A percentile compares a stretch with the other conserved stretches of the same genome.
Evolutionary conservation across 208 protist species (phyloP).

Genomic region (Leishmania guyanensis): DNA sequence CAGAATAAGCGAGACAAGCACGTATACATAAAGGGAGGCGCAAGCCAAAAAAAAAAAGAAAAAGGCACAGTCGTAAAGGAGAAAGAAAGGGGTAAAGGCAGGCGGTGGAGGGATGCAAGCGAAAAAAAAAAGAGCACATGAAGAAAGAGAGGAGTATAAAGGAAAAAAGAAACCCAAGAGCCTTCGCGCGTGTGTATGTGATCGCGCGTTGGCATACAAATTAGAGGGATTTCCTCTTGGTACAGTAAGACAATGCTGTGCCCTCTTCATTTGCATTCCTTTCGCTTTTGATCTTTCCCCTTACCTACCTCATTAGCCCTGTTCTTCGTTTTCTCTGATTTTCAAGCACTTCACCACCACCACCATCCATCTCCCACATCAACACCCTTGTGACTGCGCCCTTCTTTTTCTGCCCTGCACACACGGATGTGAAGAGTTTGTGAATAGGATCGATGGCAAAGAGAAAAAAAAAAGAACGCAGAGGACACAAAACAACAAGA

Average conservation of each 20-base stretch:
- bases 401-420: not conserved
- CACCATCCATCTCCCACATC: not conserved
- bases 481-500: not conserved
- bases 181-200: not conserved
- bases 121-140: not conserved
- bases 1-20: not conserved
- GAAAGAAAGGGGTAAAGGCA: not conserved
- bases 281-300: not conserved
- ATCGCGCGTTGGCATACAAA: not conserved
- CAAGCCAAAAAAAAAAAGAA: not conserved
- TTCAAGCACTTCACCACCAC: not conserved
- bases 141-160: not conserved
- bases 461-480: not conserved
- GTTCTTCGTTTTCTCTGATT: not conserved
- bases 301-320: not conserved
- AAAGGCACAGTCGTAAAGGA: not conserved
- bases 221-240: not conserved
- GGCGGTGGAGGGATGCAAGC: not conserved
- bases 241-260: not conserved
- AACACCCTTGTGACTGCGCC: not conserved
- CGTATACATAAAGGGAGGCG: not conserved
- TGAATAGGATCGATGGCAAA: not conserved
- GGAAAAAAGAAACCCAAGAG: not conserved
- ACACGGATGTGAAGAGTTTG: not conserved
- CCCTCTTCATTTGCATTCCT: not conserved